These are phyloP conservation scores for Candida arabinofermentans DNA, from an alignment of 805 yeast genomes.

Conservation along the genomic window DNA sequence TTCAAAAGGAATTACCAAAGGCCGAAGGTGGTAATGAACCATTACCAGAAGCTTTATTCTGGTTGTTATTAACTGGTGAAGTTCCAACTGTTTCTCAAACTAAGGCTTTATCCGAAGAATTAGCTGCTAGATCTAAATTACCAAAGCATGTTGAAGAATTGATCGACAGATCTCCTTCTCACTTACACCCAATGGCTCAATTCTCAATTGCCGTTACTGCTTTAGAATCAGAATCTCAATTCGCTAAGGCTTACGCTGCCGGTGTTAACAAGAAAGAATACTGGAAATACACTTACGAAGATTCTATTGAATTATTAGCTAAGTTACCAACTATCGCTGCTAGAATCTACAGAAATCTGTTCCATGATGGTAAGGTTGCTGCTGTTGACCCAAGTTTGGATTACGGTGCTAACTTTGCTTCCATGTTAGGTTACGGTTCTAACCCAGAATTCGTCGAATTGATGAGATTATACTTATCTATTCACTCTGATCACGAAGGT, in stretches of 20 bases:
- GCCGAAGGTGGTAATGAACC: slow-evolving; percentile 63
- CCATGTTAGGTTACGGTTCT: slow-evolving; percentile 54
- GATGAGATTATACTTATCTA: slow-evolving; percentile 75
- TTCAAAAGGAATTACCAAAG: slow-evolving; percentile 70
- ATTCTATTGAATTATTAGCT: slow-evolving; percentile 74
- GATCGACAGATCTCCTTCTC: slow-evolving; percentile 68
- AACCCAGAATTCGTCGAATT: slow-evolving; percentile 71
- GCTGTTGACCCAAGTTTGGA: slow-evolving; percentile 50
- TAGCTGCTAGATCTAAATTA: slow-evolving; percentile 71
- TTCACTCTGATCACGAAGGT: slow-evolving; percentile 89
- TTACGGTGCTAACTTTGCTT: slow-evolving; percentile 61
- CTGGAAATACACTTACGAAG: slow-evolving; percentile 83
- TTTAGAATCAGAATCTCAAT: slow-evolving; percentile 75
- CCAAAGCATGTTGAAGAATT: slow-evolving; percentile 76
- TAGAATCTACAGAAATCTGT: slow-evolving; percentile 78
- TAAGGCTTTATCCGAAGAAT: slow-evolving; percentile 65
- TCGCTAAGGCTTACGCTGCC: slow-evolving; percentile 79
- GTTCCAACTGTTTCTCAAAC: slow-evolving; percentile 72
- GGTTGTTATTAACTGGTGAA: slow-evolving; percentile 82
- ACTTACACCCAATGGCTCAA: slow-evolving; percentile 88
- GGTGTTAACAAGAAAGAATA: slow-evolving; percentile 81
- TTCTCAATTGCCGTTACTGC: slow-evolving; percentile 80
- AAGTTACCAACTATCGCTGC: slow-evolving; percentile 80
- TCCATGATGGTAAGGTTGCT: slow-evolving; percentile 72
- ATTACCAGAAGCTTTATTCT: slow-evolving; percentile 75